These are phyloP conservation scores for Wickerhamiella allomyrinae DNA, from an alignment of 805 yeast species.

Conservation along the genomic window DNA sequence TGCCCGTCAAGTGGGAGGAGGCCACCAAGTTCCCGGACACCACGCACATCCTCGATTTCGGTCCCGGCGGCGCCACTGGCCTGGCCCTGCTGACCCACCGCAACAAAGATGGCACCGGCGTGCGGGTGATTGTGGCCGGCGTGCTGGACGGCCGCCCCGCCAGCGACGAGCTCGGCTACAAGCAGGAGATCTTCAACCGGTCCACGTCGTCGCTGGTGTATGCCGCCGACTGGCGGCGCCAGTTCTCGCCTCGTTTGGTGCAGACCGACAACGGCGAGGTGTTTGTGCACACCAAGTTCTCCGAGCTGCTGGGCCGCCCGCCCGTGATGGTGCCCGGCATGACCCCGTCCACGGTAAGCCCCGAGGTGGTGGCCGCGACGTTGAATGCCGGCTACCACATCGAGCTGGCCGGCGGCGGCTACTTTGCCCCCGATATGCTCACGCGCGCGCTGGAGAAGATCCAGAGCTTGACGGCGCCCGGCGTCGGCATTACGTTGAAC, in stretches of 20 bases:
- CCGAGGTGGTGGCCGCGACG: conserved; percentile 87
- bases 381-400: conserved; percentile 93
- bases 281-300: conserved; percentile 86
- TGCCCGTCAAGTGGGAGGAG: conserved; percentile 88
- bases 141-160: conserved; percentile 52
- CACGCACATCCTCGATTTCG: conserved; percentile 89
- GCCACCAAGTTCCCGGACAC: conserved; percentile 62
- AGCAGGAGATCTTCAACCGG: conserved; percentile 82
- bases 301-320: conserved; percentile 81
- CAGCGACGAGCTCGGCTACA: conserved; percentile 85
- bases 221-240: conserved; percentile 83
- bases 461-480: conserved; percentile 56
- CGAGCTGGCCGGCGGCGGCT: conserved; percentile 99
- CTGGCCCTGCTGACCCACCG: conserved; percentile 91
- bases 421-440: conserved; percentile 61
- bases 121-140: conserved; percentile 87
- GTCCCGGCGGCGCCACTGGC: conserved; percentile 98
- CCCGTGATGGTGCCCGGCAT: conserved; percentile 98
- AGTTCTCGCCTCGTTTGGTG: conserved; percentile 73
- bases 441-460: conserved; percentile 63
- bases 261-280: conserved; percentile 51
- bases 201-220: conserved; percentile 50
- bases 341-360: conserved; percentile 96
- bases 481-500: conserved; percentile 82
- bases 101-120: conserved; percentile 98